These are phyloP conservation scores for Yamadazyma songkhlaensis DNA, from an alignment of 1,139 yeast genomes.

Conservation along the genomic window DNA sequence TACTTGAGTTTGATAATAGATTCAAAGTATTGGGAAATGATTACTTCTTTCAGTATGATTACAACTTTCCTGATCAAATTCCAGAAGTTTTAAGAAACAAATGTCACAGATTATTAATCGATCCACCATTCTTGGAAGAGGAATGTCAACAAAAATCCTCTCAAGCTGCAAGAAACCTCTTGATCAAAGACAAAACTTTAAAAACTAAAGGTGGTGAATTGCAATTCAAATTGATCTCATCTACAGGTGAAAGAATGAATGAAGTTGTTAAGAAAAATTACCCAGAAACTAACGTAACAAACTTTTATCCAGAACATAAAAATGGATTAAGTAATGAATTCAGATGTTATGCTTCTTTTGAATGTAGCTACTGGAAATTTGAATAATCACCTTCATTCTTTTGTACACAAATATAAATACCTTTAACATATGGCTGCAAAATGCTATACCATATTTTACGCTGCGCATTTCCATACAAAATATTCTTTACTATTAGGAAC, in stretches of 20 bases:
- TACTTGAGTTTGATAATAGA: constrained; percentile 75
- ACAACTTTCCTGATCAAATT: constrained; percentile 61
- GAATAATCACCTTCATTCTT: constrained; percentile 2
- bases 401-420: background rate
- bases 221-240: constrained; percentile 58
- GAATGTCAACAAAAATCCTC: constrained; percentile 81
- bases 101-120: constrained; percentile 74
- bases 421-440: background rate
- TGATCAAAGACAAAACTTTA: constrained; percentile 37
- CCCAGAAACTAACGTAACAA: constrained; percentile 62
- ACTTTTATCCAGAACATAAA: constrained; percentile 74
- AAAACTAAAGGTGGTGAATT: constrained; percentile 38
- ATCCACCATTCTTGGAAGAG: constrained; percentile 82
- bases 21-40: constrained; percentile 63
- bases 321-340: constrained; percentile 88
- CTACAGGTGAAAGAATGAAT: constrained; percentile 89
- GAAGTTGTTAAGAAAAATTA: constrained; percentile 57
- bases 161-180: constrained; percentile 60
- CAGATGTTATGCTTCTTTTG: constrained; percentile 78
- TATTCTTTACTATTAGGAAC: background rate
- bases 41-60: constrained; percentile 72
- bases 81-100: constrained; percentile 58
- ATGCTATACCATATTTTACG: constrained; percentile 1
- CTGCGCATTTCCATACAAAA: background rate
- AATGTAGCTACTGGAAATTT: constrained; percentile 41